phyloP scores from a whole-genome alignment of 2,329 filamentous ascomycete species.

The Cordyceps fumosorosea region DNA sequence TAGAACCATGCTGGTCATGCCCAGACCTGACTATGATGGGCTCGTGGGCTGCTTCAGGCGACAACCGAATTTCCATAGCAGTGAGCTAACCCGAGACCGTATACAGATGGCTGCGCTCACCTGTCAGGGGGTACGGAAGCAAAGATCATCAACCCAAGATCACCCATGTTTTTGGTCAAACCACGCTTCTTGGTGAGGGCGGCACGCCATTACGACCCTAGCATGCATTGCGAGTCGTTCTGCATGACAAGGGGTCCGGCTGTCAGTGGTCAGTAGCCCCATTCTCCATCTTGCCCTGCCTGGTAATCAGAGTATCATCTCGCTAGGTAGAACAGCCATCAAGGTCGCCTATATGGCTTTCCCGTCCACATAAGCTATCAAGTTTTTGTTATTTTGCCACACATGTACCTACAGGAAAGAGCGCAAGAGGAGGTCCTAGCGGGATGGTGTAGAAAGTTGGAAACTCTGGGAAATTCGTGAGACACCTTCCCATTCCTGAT shows the following conservation, averaged over 20 bases:
- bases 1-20: not conserved
- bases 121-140: not conserved
- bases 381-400: not conserved
- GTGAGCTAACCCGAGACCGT: constrained; percentile 3
- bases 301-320: not conserved
- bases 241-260: not conserved
- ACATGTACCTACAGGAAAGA: not conserved
- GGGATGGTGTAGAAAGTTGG: not conserved
- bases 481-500: not conserved
- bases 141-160: not conserved
- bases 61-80: not conserved
- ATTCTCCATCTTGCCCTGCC: not conserved
- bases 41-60: not conserved
- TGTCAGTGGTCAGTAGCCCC: not conserved
- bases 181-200: not conserved
- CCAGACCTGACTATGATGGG: not conserved
- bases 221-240: not conserved
- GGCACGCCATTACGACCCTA: not conserved
- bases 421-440: not conserved
- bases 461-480: not conserved
- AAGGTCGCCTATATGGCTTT: not conserved
- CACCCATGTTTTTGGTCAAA: not conserved
- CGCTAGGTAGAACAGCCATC: not conserved
- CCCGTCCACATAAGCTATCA: not conserved
- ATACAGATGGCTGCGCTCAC: not conserved